Conservation (phyloP, 148 eudicot species). For the Euryodendron excelsum region DNA sequence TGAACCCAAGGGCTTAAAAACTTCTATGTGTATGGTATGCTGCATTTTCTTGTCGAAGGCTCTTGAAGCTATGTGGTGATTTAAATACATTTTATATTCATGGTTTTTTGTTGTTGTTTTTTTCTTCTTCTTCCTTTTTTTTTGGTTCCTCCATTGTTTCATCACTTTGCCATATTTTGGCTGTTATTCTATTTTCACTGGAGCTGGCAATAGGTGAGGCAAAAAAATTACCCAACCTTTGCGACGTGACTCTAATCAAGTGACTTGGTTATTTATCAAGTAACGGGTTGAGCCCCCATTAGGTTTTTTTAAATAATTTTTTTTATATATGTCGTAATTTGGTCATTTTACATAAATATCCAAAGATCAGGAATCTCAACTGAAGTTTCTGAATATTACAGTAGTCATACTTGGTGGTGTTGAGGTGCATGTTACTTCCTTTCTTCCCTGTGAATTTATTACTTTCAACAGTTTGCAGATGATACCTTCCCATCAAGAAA, state of each 20-base stretch:
- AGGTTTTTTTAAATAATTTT: background rate
- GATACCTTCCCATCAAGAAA: too few species aligned
- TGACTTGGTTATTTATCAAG: background rate
- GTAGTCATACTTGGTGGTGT: background rate
- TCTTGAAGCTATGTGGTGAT: background rate
- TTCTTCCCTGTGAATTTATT: too few species aligned
- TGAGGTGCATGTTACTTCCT: constrained; percentile 1
- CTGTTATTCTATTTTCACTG: background rate
- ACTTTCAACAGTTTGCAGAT: too few species aligned
- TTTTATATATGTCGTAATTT: background rate
- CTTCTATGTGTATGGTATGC: constrained; percentile 92
- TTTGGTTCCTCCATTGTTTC: background rate
- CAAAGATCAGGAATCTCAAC: background rate
- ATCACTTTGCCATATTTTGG: background rate
- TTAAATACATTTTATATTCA: background rate
- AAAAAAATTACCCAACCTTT: background rate
- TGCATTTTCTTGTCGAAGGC: background rate
- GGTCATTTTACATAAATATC: background rate
- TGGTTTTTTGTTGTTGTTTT: background rate
- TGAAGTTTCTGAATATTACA: constrained; percentile 1
- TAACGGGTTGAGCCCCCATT: background rate
- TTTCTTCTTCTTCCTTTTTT: background rate
- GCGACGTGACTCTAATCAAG: background rate
- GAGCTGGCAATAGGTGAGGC: background rate
- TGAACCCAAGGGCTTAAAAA: constrained; percentile 97